Conservation (phyloP, 2,329 filamentous ascomycete genomes). For the Endocalyx cinctus region DNA sequence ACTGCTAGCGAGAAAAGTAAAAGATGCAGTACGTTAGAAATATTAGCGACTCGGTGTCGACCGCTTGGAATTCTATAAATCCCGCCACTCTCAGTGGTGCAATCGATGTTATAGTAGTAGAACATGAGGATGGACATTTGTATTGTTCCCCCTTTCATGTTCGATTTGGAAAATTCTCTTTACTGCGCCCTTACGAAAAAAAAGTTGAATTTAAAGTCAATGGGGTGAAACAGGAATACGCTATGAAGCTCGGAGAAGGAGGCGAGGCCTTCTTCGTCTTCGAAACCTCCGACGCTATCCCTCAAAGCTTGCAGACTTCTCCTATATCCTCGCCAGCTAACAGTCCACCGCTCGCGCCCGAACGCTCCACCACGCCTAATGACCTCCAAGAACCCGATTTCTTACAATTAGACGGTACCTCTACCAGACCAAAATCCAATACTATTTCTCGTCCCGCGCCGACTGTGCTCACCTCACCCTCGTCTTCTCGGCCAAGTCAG, state of each 20-base stretch:
- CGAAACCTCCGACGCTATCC: slow-evolving; percentile 86
- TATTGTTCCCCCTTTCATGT: slow-evolving; percentile 97
- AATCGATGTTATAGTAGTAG: slow-evolving; percentile 97
- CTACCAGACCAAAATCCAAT: slow-evolving; percentile 31
- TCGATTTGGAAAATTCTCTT: slow-evolving; percentile 96
- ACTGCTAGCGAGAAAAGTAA: too few species aligned
- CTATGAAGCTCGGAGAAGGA: slow-evolving; percentile 97
- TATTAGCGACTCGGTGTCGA: slow-evolving; percentile 91
- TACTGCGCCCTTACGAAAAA: slow-evolving; percentile 92
- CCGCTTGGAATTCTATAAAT: slow-evolving; percentile 99
- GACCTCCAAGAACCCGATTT: slow-evolving; percentile 63
- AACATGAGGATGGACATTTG: slow-evolving; percentile 85
- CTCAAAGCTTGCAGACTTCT: slow-evolving; percentile 90
- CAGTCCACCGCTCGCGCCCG: slow-evolving; percentile 65
- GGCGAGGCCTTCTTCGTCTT: slow-evolving; percentile 99
- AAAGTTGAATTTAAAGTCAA: slow-evolving; percentile 99
- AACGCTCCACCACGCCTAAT: slow-evolving; percentile 31
- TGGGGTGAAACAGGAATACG: slow-evolving; percentile 82
- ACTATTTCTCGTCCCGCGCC: slow-evolving; percentile 40
- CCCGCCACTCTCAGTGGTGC: slow-evolving; percentile 94
- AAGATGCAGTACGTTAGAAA: slow-evolving; percentile 96
- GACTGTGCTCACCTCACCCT: slow-evolving; percentile 37
- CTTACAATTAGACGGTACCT: slow-evolving; percentile 57
- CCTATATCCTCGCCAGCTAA: slow-evolving; percentile 85
- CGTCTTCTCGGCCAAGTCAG: background rate